Conservation (phyloP, 257 asterid species). For the Solanum piurae region DNA sequence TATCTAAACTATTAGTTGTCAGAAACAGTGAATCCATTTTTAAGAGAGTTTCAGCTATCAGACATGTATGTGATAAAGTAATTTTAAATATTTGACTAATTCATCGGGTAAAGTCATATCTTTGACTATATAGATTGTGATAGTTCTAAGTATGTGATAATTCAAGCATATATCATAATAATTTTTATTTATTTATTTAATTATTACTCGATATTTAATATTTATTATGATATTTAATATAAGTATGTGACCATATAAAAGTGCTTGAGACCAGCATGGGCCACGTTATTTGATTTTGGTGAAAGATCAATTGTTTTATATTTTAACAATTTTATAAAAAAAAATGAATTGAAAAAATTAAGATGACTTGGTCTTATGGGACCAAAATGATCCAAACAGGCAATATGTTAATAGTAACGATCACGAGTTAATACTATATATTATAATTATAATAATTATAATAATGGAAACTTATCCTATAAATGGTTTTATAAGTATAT, state of each 20-base stretch:
- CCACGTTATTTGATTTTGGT: not conserved
- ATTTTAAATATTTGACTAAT: too few relatives aligned
- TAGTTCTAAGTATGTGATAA: not conserved
- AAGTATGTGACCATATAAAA: too few relatives aligned
- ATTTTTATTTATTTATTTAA: not conserved
- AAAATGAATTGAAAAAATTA: not conserved
- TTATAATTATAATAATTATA: not conserved
- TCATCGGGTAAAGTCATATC: too few relatives aligned
- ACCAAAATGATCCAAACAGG: not conserved
- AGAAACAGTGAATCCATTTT: too few relatives aligned
- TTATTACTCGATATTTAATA: not conserved
- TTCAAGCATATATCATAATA: not conserved
- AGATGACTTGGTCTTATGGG: not conserved
- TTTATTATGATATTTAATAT: not conserved
- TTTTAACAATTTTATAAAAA: not conserved
- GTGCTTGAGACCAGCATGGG: not conserved
- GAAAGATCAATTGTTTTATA: not conserved
- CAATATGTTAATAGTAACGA: not conserved
- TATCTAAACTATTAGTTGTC: too few relatives aligned
- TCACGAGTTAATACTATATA: not conserved
- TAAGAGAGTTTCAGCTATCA: too few relatives aligned
- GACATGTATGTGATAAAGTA: not conserved
- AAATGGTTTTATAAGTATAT: not conserved
- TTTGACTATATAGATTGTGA: not conserved
- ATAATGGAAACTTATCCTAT: not conserved